Percentiles rank a stretch among this genome's conserved stretches.
Conservation (phyloP, 208 protist genomes). For the Lotmaria passim region DNA sequence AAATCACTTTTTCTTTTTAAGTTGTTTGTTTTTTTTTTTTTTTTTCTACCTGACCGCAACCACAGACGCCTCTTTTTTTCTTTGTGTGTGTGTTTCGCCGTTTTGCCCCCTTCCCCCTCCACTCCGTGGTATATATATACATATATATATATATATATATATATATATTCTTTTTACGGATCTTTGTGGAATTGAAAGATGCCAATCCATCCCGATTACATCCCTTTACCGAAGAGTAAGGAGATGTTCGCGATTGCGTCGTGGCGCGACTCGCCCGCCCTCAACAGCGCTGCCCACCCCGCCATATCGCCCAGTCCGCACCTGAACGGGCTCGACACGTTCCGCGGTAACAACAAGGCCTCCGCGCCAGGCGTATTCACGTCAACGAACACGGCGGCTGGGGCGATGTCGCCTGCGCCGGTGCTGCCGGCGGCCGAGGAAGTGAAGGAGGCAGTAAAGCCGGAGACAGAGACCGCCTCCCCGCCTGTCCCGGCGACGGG, state of each 20-base stretch:
- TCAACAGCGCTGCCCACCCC: slow-evolving; percentile 22
- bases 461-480: background rate
- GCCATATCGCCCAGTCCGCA: slow-evolving; percentile 16
- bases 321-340: slow-evolving; percentile 15
- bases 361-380: slow-evolving; percentile 8
- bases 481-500: slow-evolving; percentile 9
- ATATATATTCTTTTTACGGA: too few relatives aligned
- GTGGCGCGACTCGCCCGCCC: slow-evolving; percentile 70
- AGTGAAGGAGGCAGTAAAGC: slow-evolving; percentile 10
- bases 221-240: slow-evolving; percentile 75
- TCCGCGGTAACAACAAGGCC: slow-evolving; percentile 17
- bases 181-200: slow-evolving; percentile 27
- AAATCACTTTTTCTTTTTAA: too few relatives aligned
- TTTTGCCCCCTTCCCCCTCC: too few relatives aligned
- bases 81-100: too few relatives aligned
- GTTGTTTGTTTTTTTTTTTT: too few relatives aligned
- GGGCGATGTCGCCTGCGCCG: slow-evolving; percentile 8
- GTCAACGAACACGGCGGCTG: slow-evolving; percentile 14
- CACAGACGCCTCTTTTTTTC: too few relatives aligned
- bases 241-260: slow-evolving; percentile 74
- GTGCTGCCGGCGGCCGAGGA: slow-evolving; percentile 15
- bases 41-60: too few relatives aligned
- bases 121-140: too few relatives aligned
- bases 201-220: slow-evolving; percentile 73
- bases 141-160: too few relatives aligned